A percentile compares a stretch with the other conserved stretches of the same genome.
These are phyloP conservation scores for Dipodascus albidus DNA, from an alignment of 805 yeast genomes.

Conservation along the genomic window DNA sequence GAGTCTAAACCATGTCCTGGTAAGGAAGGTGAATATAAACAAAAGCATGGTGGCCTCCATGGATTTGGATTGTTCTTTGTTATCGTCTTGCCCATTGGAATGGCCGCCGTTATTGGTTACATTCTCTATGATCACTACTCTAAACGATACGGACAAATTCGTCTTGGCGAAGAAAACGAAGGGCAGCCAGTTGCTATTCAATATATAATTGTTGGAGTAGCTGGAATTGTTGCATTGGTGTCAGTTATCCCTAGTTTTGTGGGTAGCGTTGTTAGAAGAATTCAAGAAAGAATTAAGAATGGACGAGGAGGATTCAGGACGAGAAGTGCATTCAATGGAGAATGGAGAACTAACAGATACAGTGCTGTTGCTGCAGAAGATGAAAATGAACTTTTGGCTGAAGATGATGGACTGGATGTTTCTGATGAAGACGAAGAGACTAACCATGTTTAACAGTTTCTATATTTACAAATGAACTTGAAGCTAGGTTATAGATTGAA, in stretches of 20 bases:
- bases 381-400: neutral
- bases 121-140: conserved; percentile 74
- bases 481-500: too few species aligned
- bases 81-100: conserved; percentile 42
- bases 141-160: conserved; percentile 73
- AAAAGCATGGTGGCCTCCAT: conserved; percentile 38
- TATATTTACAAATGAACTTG: neutral
- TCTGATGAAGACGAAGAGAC: neutral
- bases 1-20: conserved; percentile 80
- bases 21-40: conserved; percentile 49
- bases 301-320: neutral
- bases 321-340: neutral
- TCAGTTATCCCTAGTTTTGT: conserved; percentile 14
- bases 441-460: neutral
- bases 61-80: conserved; percentile 41
- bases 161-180: conserved; percentile 54
- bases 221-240: conserved; percentile 18
- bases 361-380: neutral
- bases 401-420: neutral
- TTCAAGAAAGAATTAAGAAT: neutral
- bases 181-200: conserved; percentile 14
- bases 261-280: neutral
- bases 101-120: conserved; percentile 45
- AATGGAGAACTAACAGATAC: neutral
- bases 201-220: conserved; percentile 22